Evolutionary conservation across 495 filamentous ascomycete species (phyloP), one percentile per base, ranked within the genome.

Genomic region (Hyaloscypha hepaticicola): DNA sequence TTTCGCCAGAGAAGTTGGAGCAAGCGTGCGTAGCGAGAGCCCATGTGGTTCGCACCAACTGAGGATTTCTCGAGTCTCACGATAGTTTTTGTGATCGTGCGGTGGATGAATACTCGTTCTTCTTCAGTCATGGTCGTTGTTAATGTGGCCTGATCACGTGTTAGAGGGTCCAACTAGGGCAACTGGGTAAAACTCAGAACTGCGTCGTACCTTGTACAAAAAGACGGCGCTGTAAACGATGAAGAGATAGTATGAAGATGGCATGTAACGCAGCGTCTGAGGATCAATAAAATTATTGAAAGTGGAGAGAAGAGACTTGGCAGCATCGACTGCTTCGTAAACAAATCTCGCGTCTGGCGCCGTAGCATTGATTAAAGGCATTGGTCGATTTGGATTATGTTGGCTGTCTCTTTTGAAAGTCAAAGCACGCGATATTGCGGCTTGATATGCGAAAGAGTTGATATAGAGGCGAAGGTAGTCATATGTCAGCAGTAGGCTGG

Each of bases 361-460:
- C 4, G 81, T 81, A 12, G 82, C 84, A 28, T 69, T 66, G 41
- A 72, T 72, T 3, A 68, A 38, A 22, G 67, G 67, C 28, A 72
- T 69, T 38, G 61, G 53, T 9, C 65, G 64, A 61, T 65, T 67
- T 27, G 66, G 61, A 24, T 60, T 65, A 8, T 85, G 76, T 61
- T 85, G 82, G 56, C 76, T 76, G 63, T 83, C 83, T 3, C 78
- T 77, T 21, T 77, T 70, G 3, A 76, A 77, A n/a, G 70, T 74
- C 28, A 86, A 63, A 0, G 85, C 83, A 28, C 85, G 83, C 12
- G 84, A 85, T 27, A 88, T 84, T 5, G 85, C 84, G n/a, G 86
- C 86, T 67, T 88, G 86, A 63, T 87, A 88, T 5, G 86, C 86
- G 63, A 88, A 88, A 0, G 86, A 85, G 51, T 87, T 88, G 34